Conservation (phyloP, 2,329 filamentous ascomycete genomes). For the Neocatenulostroma microsporum region DNA sequence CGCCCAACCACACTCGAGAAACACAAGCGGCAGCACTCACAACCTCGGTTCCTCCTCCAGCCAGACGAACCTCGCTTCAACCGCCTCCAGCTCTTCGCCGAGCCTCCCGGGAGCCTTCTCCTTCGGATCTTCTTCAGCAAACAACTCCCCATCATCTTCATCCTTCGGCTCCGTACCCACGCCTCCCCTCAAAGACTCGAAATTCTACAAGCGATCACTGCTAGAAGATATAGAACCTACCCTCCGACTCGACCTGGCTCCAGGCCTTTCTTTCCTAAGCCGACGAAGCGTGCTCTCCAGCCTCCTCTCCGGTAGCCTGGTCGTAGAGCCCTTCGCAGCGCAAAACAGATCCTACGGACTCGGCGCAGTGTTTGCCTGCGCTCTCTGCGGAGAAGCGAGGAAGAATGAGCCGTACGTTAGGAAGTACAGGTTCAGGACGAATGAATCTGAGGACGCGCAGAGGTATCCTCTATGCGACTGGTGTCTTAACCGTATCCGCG, state of each 20-base stretch:
- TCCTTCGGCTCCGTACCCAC: constrained; percentile 25
- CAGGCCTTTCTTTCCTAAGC: constrained; percentile 87
- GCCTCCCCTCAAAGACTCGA: constrained; percentile 73
- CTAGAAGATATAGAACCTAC: constrained; percentile 93
- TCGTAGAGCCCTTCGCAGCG: constrained; percentile 72
- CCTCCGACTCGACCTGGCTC: constrained; percentile 77
- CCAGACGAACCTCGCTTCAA: constrained; percentile 41
- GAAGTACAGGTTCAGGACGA: constrained; percentile 81
- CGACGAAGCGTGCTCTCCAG: constrained; percentile 75
- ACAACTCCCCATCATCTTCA: constrained; percentile 22
- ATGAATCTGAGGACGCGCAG: constrained; percentile 77
- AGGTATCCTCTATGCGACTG: constrained; percentile 85
- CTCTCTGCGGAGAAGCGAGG: constrained; percentile 78
- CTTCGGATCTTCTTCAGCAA: constrained; percentile 14
- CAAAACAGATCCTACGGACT: constrained; percentile 43
- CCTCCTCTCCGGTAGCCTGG: constrained; percentile 74
- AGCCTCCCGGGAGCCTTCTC: constrained; percentile 39
- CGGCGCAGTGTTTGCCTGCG: constrained; percentile 58
- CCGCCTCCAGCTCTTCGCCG: constrained; percentile 25
- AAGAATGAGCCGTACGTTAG: constrained; percentile 64
- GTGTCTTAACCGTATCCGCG: constrained; percentile 73
- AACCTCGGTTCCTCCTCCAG: constrained; percentile 39
- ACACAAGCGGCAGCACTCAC: constrained; percentile 44
- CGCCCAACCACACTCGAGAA: constrained; percentile 57
- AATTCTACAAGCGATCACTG: constrained; percentile 86